Conservation (phyloP, 2,329 filamentous ascomycete species). For the Fusarium illudens region DNA sequence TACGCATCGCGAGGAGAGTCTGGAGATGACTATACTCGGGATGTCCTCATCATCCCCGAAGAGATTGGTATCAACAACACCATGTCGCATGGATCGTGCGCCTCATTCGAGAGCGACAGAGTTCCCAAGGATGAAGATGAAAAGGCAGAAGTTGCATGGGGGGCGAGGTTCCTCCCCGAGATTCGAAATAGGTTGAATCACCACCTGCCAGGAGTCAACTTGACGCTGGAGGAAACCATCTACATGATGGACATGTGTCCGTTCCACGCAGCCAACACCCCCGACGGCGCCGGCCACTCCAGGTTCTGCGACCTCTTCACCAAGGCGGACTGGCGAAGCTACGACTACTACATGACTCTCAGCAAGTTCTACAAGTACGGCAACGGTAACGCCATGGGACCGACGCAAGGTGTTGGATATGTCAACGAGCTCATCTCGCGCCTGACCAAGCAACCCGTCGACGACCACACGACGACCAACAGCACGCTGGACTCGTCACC, state of each 20-base stretch:
- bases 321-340: constrained; percentile 75
- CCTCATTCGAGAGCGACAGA: constrained; percentile 70
- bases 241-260: constrained; percentile 90
- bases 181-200: constrained; percentile 76
- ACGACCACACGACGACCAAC: constrained; percentile 80
- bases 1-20: constrained; percentile 55
- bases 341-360: constrained; percentile 82
- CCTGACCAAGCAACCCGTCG: constrained; percentile 73
- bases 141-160: constrained; percentile 65
- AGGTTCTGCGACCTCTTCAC: constrained; percentile 82
- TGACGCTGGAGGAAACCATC: constrained; percentile 70
- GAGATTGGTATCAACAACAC: constrained; percentile 77
- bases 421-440: constrained; percentile 88
- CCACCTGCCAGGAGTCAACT: constrained; percentile 72
- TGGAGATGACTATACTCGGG: constrained; percentile 57
- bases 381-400: constrained; percentile 78
- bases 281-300: constrained; percentile 61
- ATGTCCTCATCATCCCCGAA: constrained; percentile 76
- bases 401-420: constrained; percentile 87
- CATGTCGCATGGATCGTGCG: constrained; percentile 77
- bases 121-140: constrained; percentile 56
- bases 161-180: constrained; percentile 68
- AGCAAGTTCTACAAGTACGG: constrained; percentile 88
- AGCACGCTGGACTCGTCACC: constrained; percentile 74
- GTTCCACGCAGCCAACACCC: constrained; percentile 78